Conservation (phyloP, 805 yeast genomes). For the Starmerella bacillaris region DNA sequence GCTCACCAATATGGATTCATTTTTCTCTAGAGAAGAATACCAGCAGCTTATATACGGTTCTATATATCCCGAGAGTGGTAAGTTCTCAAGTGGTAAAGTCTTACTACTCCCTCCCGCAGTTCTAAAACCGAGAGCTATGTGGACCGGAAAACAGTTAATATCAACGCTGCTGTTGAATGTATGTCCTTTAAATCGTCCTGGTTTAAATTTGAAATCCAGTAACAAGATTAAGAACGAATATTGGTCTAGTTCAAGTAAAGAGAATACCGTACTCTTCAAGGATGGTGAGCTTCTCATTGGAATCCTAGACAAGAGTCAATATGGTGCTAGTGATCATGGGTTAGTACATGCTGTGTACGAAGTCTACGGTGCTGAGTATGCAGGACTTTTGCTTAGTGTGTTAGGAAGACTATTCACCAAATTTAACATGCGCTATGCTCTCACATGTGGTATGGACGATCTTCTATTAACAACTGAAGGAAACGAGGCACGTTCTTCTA, state of each 20-base stretch:
- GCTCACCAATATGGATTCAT: conserved; percentile 84
- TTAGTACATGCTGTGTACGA: conserved; percentile 91
- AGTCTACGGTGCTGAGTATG: conserved; percentile 77
- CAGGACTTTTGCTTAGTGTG: conserved; percentile 81
- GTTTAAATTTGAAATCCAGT: conserved; percentile 63
- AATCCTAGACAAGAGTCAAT: conserved; percentile 91
- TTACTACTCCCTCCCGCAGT: conserved; percentile 80
- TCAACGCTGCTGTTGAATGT: conserved; percentile 80
- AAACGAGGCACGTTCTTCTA: conserved; percentile 70
- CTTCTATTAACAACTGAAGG: conserved; percentile 82
- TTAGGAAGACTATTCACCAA: conserved; percentile 88
- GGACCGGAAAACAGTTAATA: conserved; percentile 97
- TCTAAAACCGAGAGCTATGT: conserved; percentile 57
- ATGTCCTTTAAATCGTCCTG: conserved; percentile 75
- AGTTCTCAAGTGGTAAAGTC: conserved; percentile 41
- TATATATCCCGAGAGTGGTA: conserved; percentile 94
- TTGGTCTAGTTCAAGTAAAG: conserved; percentile 76
- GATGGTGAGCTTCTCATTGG: conserved; percentile 83
- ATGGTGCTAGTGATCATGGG: conserved; percentile 96
- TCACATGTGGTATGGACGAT: conserved; percentile 99
- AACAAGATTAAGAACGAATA: conserved; percentile 87
- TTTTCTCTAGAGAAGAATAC: conserved; percentile 77
- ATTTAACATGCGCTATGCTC: conserved; percentile 78
- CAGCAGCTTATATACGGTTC: conserved; percentile 89
- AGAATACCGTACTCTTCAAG: conserved; percentile 68